phyloP scores from a whole-genome alignment of 306 rosid species.

The Cotoneaster glaucophyllus region DNA sequence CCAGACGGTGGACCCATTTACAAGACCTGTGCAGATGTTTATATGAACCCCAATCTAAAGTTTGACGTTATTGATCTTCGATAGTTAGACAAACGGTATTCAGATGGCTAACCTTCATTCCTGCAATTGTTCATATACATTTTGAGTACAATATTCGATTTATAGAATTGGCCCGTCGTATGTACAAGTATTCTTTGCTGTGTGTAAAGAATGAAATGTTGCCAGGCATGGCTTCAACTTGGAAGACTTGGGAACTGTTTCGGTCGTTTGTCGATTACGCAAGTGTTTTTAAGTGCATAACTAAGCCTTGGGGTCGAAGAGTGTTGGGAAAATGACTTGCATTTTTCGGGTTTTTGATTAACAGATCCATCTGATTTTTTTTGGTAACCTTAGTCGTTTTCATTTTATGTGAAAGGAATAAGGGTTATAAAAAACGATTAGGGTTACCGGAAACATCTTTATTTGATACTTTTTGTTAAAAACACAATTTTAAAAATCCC shows the following conservation, averaged over 20 bases:
- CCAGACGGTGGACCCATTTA: constrained; percentile 92
- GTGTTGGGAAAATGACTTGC: neutral
- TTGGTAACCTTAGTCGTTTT: too few relatives aligned
- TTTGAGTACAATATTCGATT: constrained; percentile 12
- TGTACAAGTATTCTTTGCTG: constrained; percentile 3
- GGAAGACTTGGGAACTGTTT: neutral
- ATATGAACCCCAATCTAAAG: constrained; percentile 73
- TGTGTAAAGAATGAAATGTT: constrained; percentile 27
- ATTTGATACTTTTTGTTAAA: neutral
- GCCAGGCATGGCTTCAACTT: constrained; percentile 6
- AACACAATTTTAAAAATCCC: too few relatives aligned
- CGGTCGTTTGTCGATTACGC: neutral
- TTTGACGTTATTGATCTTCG: constrained; percentile 95
- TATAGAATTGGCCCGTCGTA: constrained; percentile 10
- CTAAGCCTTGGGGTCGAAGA: neutral
- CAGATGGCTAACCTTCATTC: constrained; percentile 2
- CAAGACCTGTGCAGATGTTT: constrained; percentile 81
- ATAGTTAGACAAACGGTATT: constrained; percentile 19
- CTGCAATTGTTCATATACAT: constrained; percentile 38
- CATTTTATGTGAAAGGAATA: neutral
- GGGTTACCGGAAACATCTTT: neutral
- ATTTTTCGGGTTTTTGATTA: neutral
- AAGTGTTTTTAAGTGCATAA: neutral
- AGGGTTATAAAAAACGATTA: too few relatives aligned
- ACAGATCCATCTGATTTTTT: too few relatives aligned